Conservation (phyloP, 345 rosid genomes). For the Mercurialis annua region DNA sequence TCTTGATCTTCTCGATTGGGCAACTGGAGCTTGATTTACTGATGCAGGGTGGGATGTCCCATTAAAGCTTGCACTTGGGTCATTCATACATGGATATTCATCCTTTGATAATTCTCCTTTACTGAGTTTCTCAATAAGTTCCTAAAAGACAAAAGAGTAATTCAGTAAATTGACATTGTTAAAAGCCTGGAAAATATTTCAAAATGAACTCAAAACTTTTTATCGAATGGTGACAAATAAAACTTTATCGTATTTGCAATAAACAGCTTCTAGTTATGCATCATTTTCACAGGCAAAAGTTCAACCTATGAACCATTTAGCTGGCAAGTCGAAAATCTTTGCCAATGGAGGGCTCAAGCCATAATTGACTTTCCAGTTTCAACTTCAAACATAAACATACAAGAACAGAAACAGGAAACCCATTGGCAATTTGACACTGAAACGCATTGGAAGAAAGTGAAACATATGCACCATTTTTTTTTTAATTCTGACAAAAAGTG, state of each 20-base stretch:
- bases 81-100: slow-evolving; percentile 89
- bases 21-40: slow-evolving; percentile 43
- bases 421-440: background rate
- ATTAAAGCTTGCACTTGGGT: slow-evolving; percentile 76
- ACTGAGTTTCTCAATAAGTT: slow-evolving; percentile 76
- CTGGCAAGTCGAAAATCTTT: background rate
- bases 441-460: background rate
- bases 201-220: background rate
- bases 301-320: background rate
- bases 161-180: background rate
- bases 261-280: background rate
- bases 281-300: background rate
- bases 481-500: background rate
- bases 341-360: background rate
- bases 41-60: slow-evolving; percentile 49
- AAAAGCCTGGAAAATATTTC: background rate
- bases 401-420: background rate
- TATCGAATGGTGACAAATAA: slow-evolving; percentile 16
- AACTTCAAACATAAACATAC: background rate
- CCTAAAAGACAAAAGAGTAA: slow-evolving; percentile 38
- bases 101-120: slow-evolving; percentile 81
- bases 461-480: slow-evolving; percentile 24
- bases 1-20: slow-evolving; percentile 92
- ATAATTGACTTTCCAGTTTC: background rate
- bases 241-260: background rate